A percentile compares a stretch with the other conserved stretches of the same genome.
Evolutionary conservation across 225 moss, liverwort and hornwort genomes (phyloP).

Genomic region (Pleurozium schreberi): DNA sequence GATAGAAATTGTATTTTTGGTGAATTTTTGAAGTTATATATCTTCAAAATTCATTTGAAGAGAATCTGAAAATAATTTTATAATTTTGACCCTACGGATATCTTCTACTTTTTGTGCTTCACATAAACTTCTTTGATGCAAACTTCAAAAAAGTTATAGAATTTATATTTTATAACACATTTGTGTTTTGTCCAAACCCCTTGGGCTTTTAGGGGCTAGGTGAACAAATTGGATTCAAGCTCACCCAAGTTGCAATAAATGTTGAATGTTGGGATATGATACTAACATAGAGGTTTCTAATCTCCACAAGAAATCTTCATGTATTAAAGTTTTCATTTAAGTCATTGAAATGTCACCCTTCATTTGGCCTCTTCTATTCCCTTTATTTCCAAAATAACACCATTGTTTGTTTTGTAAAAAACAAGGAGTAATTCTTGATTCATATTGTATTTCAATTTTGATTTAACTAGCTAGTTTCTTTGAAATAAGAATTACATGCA

Average conservation of each 20-base stretch:
- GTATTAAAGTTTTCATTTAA: neutral
- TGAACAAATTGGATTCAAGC: neutral
- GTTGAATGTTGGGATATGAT: neutral
- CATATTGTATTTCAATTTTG: neutral
- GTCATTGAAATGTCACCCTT: neutral
- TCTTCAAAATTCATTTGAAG: too few species aligned
- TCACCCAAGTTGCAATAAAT: neutral
- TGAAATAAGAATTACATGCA: neutral
- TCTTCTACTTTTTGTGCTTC: too few species aligned
- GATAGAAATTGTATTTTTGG: too few species aligned
- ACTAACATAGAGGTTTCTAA: neutral
- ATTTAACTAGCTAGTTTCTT: neutral
- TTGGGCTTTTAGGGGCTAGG: too few species aligned
- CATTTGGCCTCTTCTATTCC: neutral
- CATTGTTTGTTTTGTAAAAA: neutral
- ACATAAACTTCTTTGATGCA: too few species aligned
- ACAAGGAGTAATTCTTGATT: too few species aligned
- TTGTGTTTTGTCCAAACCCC: too few species aligned
- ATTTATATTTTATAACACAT: too few species aligned
- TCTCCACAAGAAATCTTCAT: neutral
- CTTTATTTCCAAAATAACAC: neutral
- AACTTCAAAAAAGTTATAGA: too few species aligned
- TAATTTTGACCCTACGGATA: too few species aligned
- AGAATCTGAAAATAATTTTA: too few species aligned
- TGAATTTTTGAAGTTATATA: too few species aligned